A percentile compares a stretch with the other conserved stretches of the same genome.
phyloP scores from a whole-genome alignment of 371 early-diverging fungal species.

The Apophysomyces variabilis region DNA sequence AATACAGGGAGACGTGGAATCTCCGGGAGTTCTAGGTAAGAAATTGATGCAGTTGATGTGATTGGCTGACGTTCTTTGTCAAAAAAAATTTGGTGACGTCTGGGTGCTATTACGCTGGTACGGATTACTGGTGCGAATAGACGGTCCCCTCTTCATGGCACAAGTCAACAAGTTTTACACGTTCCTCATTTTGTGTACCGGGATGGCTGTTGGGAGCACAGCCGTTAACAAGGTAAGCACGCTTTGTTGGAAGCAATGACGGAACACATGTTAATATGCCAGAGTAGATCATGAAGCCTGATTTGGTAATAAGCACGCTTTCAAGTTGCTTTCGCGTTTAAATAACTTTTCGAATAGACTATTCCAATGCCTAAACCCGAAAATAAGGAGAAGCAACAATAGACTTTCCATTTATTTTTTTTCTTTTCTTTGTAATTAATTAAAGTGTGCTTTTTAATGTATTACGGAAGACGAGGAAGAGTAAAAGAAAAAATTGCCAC shows the following conservation, averaged over 20 bases:
- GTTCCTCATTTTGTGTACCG: constrained; percentile 42
- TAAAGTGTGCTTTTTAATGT: no score
- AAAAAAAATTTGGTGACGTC: no score
- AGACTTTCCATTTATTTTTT: neutral
- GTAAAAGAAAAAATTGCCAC: no score
- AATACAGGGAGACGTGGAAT: no score
- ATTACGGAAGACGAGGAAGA: no score
- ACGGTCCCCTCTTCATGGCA: constrained; percentile 28
- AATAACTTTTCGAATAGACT: neutral
- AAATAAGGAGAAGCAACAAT: neutral
- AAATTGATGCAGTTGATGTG: no score
- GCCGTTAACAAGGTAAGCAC: constrained; percentile 45
- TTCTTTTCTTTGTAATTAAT: no score
- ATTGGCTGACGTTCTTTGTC: no score
- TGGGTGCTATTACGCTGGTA: no score
- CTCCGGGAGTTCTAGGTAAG: no score
- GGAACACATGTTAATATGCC: neutral
- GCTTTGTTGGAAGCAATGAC: neutral
- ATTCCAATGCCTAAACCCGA: neutral
- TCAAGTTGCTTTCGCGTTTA: neutral
- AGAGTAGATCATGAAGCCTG: constrained; percentile 41
- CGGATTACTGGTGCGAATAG: no score
- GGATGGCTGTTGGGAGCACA: constrained; percentile 55
- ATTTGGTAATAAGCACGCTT: constrained; percentile 28
- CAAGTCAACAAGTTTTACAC: constrained; percentile 44